Evolutionary conservation across 2,329 filamentous ascomycete species (phyloP).

Genomic region (Ascochyta clinopodiicola): DNA sequence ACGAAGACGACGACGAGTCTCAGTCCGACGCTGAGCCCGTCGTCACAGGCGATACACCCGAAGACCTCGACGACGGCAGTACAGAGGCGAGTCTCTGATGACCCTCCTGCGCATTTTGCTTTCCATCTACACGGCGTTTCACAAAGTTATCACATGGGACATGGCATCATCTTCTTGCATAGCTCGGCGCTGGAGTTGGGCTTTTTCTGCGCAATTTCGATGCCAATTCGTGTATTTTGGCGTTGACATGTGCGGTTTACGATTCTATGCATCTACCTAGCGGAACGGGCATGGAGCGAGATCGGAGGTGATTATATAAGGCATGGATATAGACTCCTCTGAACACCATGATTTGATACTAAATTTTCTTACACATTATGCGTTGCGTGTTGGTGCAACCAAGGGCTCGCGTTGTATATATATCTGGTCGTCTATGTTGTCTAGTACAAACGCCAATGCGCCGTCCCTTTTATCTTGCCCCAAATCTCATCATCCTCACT

Average conservation of each 20-base stretch:
- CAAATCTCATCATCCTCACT: background rate
- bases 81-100: slow-evolving; percentile 16
- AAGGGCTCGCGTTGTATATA: background rate
- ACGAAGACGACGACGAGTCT: slow-evolving; percentile 38
- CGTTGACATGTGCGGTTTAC: background rate
- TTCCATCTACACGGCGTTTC: slow-evolving; percentile 4
- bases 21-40: slow-evolving; percentile 13
- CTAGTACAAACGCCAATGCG: background rate
- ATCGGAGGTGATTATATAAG: background rate
- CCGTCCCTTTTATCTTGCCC: background rate
- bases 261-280: background rate
- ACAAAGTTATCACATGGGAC: background rate
- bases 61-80: slow-evolving; percentile 22
- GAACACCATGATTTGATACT: background rate
- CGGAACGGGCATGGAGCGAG: background rate
- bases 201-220: background rate
- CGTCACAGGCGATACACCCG: background rate
- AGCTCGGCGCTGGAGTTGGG: slow-evolving; percentile 8
- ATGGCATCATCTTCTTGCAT: slow-evolving; percentile 4
- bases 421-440: background rate
- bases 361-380: too few relatives aligned
- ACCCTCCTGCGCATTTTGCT: background rate
- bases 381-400: too few relatives aligned
- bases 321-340: background rate
- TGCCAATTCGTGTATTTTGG: too few relatives aligned